Conservation (phyloP, 2,329 filamentous ascomycete species). For the Bretziella fagacearum region DNA sequence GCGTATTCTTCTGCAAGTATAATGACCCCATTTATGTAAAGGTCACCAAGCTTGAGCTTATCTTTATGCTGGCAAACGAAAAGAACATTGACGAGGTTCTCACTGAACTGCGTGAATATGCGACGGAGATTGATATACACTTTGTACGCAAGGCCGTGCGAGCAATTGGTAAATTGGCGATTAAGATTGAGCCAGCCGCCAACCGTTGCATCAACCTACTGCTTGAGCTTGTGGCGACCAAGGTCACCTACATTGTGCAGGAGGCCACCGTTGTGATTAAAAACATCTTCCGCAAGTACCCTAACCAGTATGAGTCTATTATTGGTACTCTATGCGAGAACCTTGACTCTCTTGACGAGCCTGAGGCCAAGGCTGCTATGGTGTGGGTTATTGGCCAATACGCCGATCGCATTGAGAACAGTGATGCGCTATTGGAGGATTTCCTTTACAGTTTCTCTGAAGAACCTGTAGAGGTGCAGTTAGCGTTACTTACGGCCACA, state of each 20-base stretch:
- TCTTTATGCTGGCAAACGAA: conserved; percentile 95
- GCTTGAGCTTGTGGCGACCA: conserved; percentile 87
- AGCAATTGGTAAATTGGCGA: conserved; percentile 92
- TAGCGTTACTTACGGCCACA: conserved; percentile 84
- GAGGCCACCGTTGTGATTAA: conserved; percentile 97
- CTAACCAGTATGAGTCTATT: conserved; percentile 96
- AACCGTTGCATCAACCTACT: conserved; percentile 82
- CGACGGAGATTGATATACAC: conserved; percentile 95
- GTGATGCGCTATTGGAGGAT: conserved; percentile 81
- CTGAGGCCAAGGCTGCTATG: conserved; percentile 95
- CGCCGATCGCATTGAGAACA: conserved; percentile 92
- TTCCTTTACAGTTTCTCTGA: conserved; percentile 89
- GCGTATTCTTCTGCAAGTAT: conserved; percentile 99
- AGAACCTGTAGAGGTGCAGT: conserved; percentile 87
- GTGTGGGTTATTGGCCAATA: conserved; percentile 99
- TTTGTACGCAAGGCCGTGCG: conserved; percentile 96
- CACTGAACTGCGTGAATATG: conserved; percentile 87
- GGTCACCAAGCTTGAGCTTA: conserved; percentile 93
- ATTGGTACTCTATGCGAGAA: conserved; percentile 93
- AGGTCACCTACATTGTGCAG: conserved; percentile 96
- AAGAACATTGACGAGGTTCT: conserved; percentile 91
- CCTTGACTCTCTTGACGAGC: conserved; percentile 88
- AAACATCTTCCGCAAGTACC: conserved; percentile 98
- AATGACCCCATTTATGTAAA: conserved; percentile 99
- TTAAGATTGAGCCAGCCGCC: conserved; percentile 94